These are phyloP conservation scores for Ophiocordyceps unilateralis DNA, from an alignment of 2,329 filamentous ascomycete species.

Conservation along the genomic window DNA sequence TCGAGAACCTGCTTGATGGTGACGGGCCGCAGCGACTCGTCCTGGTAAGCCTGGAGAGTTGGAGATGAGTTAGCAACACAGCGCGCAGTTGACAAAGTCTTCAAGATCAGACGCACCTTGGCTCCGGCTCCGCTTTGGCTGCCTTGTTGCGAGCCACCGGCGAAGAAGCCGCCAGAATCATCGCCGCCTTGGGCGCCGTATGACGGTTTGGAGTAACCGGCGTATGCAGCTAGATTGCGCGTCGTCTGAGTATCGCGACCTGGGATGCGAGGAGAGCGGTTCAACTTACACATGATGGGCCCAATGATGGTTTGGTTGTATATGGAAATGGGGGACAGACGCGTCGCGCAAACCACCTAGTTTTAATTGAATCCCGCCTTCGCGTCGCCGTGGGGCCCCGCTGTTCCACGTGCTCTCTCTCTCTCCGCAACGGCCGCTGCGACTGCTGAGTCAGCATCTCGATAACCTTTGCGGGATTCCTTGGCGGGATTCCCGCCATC, in stretches of 20 bases:
- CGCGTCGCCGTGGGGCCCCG: too few relatives aligned
- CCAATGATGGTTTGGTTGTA: too few relatives aligned
- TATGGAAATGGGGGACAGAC: background rate
- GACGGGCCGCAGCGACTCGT: constrained; percentile 80
- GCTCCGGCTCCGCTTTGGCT: constrained; percentile 29
- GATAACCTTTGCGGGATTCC: too few relatives aligned
- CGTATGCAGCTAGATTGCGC: constrained; percentile 27
- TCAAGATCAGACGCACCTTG: constrained; percentile 21
- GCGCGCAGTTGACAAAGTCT: background rate
- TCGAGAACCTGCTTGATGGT: constrained; percentile 92
- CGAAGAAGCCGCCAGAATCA: constrained; percentile 45
- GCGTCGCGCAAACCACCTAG: background rate
- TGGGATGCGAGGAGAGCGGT: background rate
- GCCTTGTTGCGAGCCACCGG: constrained; percentile 40
- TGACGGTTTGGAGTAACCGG: constrained; percentile 24
- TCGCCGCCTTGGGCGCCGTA: constrained; percentile 40
- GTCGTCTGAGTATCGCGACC: background rate
- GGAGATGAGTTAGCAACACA: background rate
- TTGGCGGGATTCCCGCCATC: too few relatives aligned
- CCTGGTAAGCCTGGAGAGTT: constrained; percentile 41
- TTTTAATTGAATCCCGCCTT: too few relatives aligned
- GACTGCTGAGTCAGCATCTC: too few relatives aligned
- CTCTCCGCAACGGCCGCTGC: too few relatives aligned
- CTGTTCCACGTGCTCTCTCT: too few relatives aligned
- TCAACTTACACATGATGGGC: constrained; percentile 19